phyloP scores from a whole-genome alignment of 495 filamentous ascomycete species.

The Bombardia bombarda region DNA sequence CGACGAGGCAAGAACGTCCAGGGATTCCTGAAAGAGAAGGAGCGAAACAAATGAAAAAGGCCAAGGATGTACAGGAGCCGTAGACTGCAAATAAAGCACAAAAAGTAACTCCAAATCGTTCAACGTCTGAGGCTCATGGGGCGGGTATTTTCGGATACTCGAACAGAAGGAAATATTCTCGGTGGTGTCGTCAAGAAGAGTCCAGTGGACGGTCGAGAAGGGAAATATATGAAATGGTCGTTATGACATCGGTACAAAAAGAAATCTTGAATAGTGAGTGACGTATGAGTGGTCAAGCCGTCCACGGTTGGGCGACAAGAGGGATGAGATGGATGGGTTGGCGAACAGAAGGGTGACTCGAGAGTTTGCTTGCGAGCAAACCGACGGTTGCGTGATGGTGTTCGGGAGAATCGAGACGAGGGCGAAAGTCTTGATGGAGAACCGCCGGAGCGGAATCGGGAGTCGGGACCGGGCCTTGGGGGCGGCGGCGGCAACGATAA shows the following conservation, averaged over 20 bases:
- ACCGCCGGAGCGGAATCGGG: too few relatives aligned
- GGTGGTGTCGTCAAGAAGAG: slow-evolving; percentile 38
- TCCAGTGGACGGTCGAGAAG: slow-evolving; percentile 41
- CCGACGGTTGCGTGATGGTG: too few relatives aligned
- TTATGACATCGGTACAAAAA: slow-evolving; percentile 62
- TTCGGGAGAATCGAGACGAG: too few relatives aligned
- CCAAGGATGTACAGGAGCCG: slow-evolving; percentile 38
- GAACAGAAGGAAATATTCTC: slow-evolving; percentile 28
- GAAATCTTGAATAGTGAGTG: slow-evolving; percentile 36
- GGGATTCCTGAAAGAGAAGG: too few relatives aligned
- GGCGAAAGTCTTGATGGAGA: too few relatives aligned
- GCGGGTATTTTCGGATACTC: slow-evolving; percentile 46
- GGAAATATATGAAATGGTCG: slow-evolving; percentile 46
- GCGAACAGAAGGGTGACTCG: too few relatives aligned
- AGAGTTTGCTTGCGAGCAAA: too few relatives aligned
- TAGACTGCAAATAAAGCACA: slow-evolving; percentile 35
- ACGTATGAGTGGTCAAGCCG: slow-evolving; percentile 17
- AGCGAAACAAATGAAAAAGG: too few relatives aligned
- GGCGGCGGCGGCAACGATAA: background rate
- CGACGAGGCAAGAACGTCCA: too few relatives aligned
- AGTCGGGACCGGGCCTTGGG: background rate
- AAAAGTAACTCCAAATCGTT: slow-evolving; percentile 50
- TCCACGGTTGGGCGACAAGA: slow-evolving; percentile 1
- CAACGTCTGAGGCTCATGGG: slow-evolving; percentile 59
- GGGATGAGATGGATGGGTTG: slow-evolving; percentile 5